Evolutionary conservation across 768 basidiomycete genomes (phyloP), one percentile per base, ranked within the genome.

Genomic region (Mrakia gelida): DNA sequence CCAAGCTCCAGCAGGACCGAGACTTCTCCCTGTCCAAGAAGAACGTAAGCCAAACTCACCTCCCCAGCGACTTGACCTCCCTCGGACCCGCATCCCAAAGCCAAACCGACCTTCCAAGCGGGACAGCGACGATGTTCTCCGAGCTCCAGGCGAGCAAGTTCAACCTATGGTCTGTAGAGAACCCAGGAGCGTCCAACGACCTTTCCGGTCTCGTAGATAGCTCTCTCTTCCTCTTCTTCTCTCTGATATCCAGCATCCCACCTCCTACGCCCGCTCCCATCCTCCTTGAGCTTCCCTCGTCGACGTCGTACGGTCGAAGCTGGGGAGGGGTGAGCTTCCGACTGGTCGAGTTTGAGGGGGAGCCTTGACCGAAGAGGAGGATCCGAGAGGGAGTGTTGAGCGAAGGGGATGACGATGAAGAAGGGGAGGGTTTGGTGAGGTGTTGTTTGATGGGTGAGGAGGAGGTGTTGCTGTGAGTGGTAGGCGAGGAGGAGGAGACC

Each of bases 41-140:
- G 9, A 73, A 18, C 5, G 3, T 2, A 28, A 61, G 9, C 34
- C 18, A 26, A 38, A 71, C 77, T 23, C 67, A 75, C 73, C 75
- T 73, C 16, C 90, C 89, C 26, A 95, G 86, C 76, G 90, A 91
- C 41, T 87, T 87, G 26, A 97, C 96, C 18, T 88, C 84, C 13
- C 96, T 95, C 0, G 91, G 90, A 81, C 94, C 93, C 1, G 95
- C 96, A 80, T 89, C 91, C 96, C 96, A 99, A 76, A 97, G 89
- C 85, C 96, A 99, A 1, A 92, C 94, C 70, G 88, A 88, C 61
- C 91, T 90, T 62, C 90, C 92, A 11, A 99, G 88, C 0, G 92
- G 95, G 76, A 99, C 95, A 2, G 92, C 95, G 16, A 99, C 90
- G 34, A 90, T 86, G 84, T 98, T 98, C 80, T 89, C 89, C 61